A percentile compares a stretch with the other conserved stretches of the same genome.
Conservation (phyloP, 495 filamentous ascomycete species). For the Trichoderma orchidacearum region DNA sequence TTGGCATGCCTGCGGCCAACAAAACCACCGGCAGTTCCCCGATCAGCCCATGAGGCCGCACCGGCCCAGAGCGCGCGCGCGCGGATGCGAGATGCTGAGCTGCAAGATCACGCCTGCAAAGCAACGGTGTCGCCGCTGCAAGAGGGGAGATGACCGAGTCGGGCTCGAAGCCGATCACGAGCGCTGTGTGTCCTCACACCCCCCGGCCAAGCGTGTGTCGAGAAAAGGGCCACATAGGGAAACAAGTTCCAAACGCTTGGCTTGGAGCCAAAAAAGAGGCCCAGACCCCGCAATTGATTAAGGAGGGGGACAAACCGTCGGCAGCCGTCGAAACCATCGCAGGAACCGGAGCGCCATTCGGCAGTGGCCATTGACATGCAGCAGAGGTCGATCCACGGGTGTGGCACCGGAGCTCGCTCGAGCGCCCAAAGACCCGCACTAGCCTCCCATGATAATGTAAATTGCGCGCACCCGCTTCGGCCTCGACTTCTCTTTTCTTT, state of each 20-base stretch:
- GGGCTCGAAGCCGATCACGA: slow-evolving; percentile 6
- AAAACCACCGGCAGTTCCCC: not conserved
- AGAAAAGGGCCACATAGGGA: not conserved
- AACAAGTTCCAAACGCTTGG: not conserved
- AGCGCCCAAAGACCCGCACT: not conserved
- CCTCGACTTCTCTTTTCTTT: not conserved
- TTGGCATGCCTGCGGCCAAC: not conserved
- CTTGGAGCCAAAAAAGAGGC: not conserved
- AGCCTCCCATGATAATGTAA: not conserved
- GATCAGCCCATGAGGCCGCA: not conserved
- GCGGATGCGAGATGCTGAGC: not conserved
- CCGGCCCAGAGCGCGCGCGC: not conserved
- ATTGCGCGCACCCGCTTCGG: not conserved
- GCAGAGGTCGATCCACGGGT: not conserved
- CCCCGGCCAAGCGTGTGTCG: slow-evolving; percentile 3
- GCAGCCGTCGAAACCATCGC: not conserved
- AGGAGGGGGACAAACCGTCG: not conserved
- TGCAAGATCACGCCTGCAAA: not conserved
- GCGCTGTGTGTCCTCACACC: slow-evolving; percentile 20
- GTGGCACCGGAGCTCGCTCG: not conserved
- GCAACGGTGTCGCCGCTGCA: not conserved
- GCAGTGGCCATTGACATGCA: not conserved
- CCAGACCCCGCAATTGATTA: not conserved
- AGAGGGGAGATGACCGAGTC: not conserved
- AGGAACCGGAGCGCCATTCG: not conserved